Conservation (phyloP, 306 rosid species). For the Ochetophila trinervis region DNA sequence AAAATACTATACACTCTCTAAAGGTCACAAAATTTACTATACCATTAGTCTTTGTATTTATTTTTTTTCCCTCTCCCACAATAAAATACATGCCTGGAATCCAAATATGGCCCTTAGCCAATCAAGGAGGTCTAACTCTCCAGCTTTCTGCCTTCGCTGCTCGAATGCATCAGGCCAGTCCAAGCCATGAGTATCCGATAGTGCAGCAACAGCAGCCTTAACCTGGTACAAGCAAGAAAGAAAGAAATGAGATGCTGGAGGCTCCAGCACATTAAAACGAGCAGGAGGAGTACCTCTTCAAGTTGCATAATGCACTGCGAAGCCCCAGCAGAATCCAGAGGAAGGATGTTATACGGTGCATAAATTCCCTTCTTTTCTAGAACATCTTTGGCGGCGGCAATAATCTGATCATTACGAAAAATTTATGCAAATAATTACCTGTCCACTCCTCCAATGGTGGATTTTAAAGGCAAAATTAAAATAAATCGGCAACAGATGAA, state of each 20-base stretch:
- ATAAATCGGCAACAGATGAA: too few relatives aligned
- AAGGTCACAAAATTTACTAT: too few relatives aligned
- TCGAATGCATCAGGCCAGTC: slow-evolving; percentile 82
- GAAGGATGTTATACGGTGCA: slow-evolving; percentile 90
- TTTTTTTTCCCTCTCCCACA: background rate
- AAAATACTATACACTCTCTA: background rate
- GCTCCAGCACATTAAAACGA: too few relatives aligned
- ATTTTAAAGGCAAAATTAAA: slow-evolving; percentile 10
- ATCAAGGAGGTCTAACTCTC: slow-evolving; percentile 85
- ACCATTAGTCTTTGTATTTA: background rate
- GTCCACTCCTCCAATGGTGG: slow-evolving; percentile 7
- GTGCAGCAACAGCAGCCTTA: slow-evolving; percentile 84
- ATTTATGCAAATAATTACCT: background rate
- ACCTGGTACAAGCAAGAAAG: slow-evolving; percentile 44
- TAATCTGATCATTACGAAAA: slow-evolving; percentile 54
- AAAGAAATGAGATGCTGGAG: slow-evolving; percentile 16
- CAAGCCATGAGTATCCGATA: slow-evolving; percentile 79
- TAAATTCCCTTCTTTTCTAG: slow-evolving; percentile 90
- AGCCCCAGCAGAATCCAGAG: slow-evolving; percentile 95
- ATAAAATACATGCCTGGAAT: slow-evolving; percentile 61
- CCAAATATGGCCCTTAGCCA: slow-evolving; percentile 98
- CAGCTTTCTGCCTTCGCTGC: slow-evolving; percentile 45
- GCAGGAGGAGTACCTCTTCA: slow-evolving; percentile 70
- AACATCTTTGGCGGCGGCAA: slow-evolving; percentile 97
- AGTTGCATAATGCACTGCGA: slow-evolving; percentile 93